Evolutionary conservation across 2,329 filamentous ascomycete species (phyloP).

Genomic region (Tolypocladium cylindrosporum): DNA sequence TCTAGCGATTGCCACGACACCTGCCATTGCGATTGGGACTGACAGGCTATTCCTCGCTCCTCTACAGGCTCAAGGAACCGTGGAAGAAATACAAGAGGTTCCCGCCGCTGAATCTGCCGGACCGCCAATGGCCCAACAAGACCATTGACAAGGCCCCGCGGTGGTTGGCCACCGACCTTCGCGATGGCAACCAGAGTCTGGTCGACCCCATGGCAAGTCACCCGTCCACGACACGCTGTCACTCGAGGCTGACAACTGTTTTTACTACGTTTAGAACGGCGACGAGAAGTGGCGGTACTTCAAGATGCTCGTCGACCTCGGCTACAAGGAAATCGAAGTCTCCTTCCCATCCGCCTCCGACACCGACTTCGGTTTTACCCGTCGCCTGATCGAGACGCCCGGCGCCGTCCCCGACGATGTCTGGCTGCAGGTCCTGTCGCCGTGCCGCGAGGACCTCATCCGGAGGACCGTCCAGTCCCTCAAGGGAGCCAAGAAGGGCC

Average conservation of each 20-base stretch:
- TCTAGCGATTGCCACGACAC: background rate
- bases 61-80: conserved; percentile 60
- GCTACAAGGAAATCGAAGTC: conserved; percentile 97
- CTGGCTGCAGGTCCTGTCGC: conserved; percentile 82
- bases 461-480: conserved; percentile 80
- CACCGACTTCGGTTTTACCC: conserved; percentile 92
- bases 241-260: background rate
- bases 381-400: conserved; percentile 75
- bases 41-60: background rate
- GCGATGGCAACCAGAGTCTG: conserved; percentile 91
- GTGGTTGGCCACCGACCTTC: conserved; percentile 75
- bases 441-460: conserved; percentile 87
- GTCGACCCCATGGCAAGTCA: conserved; percentile 74
- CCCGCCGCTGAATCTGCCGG: conserved; percentile 45
- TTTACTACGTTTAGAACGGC: conserved; percentile 51
- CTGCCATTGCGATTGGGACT: background rate
- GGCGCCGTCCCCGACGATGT: conserved; percentile 81
- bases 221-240: background rate
- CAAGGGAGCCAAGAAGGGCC: conserved; percentile 81
- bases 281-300: conserved; percentile 95
- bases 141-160: conserved; percentile 74
- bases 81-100: conserved; percentile 70
- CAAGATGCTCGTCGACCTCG: conserved; percentile 82
- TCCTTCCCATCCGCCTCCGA: conserved; percentile 92
- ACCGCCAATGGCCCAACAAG: conserved; percentile 78